Conservation (phyloP, 2,329 filamentous ascomycete species). For the Paramyrothecium sp. region DNA sequence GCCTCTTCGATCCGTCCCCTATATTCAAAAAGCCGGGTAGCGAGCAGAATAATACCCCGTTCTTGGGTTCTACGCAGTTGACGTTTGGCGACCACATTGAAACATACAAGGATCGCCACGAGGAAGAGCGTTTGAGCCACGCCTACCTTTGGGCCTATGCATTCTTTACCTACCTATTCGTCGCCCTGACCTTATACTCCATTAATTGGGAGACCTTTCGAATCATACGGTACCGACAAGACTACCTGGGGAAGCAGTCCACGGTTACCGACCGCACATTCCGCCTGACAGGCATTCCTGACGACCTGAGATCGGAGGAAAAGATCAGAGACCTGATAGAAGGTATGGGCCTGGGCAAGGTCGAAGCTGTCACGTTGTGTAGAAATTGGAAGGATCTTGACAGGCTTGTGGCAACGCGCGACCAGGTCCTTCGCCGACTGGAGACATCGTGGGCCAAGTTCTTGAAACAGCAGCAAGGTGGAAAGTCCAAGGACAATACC, state of each 20-base stretch:
- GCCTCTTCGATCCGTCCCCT: constrained; percentile 7
- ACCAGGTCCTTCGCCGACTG: constrained; percentile 64
- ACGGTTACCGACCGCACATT: constrained; percentile 97
- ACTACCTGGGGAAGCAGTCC: constrained; percentile 88
- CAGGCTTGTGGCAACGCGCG: constrained; percentile 65
- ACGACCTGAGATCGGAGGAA: constrained; percentile 73
- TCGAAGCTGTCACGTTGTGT: constrained; percentile 84
- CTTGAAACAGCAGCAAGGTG: constrained; percentile 23
- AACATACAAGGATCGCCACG: constrained; percentile 19
- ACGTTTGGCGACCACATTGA: constrained; percentile 11
- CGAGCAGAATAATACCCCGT: constrained; percentile 2
- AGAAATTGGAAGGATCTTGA: constrained; percentile 85
- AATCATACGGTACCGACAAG: constrained; percentile 82
- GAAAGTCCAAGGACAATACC: constrained; percentile 8
- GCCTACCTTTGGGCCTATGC: constrained; percentile 88
- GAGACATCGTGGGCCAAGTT: constrained; percentile 83
- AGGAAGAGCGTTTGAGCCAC: constrained; percentile 27
- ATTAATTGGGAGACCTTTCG: constrained; percentile 80
- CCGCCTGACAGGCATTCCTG: constrained; percentile 82
- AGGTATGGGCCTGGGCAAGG: constrained; percentile 81
- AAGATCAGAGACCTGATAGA: constrained; percentile 87
- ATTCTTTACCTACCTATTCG: constrained; percentile 93
- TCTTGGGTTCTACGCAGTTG: constrained; percentile 8
- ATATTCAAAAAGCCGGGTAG: not conserved
- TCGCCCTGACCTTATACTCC: constrained; percentile 75